Conservation (phyloP, 2,329 filamentous ascomycete species). For the Cercospora sesami region DNA sequence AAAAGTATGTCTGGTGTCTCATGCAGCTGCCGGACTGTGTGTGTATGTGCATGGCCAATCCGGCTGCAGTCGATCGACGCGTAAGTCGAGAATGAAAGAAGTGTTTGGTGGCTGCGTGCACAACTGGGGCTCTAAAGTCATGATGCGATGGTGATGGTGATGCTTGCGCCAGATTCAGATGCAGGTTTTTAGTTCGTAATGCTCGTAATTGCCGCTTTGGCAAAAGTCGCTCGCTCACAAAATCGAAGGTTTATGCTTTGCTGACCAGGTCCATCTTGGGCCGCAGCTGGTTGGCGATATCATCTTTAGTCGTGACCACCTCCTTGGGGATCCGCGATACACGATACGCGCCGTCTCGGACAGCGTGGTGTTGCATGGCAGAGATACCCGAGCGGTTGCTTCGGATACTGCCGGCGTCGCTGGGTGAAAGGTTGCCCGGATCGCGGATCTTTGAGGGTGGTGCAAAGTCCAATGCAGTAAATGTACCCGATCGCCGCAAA, state of each 20-base stretch:
- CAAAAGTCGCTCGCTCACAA: constrained; percentile 8
- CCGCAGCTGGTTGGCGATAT: constrained; percentile 60
- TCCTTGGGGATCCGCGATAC: constrained; percentile 81
- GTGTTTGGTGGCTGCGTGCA: constrained; percentile 11
- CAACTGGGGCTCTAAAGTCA: constrained; percentile 9
- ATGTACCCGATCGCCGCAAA: constrained; percentile 74
- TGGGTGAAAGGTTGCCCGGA: constrained; percentile 45
- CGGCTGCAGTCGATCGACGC: not conserved
- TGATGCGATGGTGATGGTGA: constrained; percentile 3
- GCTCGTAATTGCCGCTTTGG: constrained; percentile 8
- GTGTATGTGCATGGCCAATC: constrained; percentile 1
- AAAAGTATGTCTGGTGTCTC: constrained; percentile 1
- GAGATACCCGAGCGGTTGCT: constrained; percentile 80
- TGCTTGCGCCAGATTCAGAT: constrained; percentile 13
- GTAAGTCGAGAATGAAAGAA: not conserved
- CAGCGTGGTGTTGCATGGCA: constrained; percentile 64
- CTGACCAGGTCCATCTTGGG: constrained; percentile 43
- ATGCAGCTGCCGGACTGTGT: not conserved
- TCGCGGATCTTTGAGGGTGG: constrained; percentile 73
- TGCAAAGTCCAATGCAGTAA: constrained; percentile 78
- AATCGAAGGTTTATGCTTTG: constrained; percentile 21
- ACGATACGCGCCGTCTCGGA: constrained; percentile 80
- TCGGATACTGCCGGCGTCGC: constrained; percentile 54
- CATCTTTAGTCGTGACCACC: constrained; percentile 73
- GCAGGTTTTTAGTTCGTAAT: constrained; percentile 15